phyloP scores from a whole-genome alignment of 176 grass and related monocot species.

The Eremochloa ophiuroides region DNA sequence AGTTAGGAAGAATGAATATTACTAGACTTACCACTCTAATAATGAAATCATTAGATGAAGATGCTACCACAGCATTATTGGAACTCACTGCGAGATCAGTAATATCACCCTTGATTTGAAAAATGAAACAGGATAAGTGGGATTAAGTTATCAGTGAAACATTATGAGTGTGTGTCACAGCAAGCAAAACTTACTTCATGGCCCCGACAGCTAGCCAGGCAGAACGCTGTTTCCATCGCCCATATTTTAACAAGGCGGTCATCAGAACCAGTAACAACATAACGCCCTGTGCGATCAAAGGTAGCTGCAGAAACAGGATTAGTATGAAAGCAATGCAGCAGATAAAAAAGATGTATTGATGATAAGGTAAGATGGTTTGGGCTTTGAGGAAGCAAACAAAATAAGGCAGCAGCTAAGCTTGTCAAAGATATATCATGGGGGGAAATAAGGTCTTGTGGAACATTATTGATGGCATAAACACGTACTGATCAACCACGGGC shows the following conservation, averaged over 20 bases:
- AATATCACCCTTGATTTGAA: slow-evolving; percentile 86
- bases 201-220: slow-evolving; percentile 85
- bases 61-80: slow-evolving; percentile 97
- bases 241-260: slow-evolving; percentile 98
- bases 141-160: slow-evolving; percentile 24
- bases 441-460: neutral
- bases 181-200: slow-evolving; percentile 78
- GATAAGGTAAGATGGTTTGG: neutral
- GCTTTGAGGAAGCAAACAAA: slow-evolving; percentile 10
- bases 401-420: slow-evolving; percentile 9
- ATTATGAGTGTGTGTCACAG: neutral
- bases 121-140: neutral
- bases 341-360: slow-evolving; percentile 3
- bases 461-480: neutral
- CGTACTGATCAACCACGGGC: neutral
- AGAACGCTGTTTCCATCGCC: slow-evolving; percentile 97
- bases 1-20: slow-evolving; percentile 10
- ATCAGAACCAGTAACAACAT: slow-evolving; percentile 97
- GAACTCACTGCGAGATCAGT: slow-evolving; percentile 95
- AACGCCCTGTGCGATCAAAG: slow-evolving; percentile 84
- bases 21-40: slow-evolving; percentile 83
- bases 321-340: slow-evolving; percentile 8
- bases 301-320: slow-evolving; percentile 53
- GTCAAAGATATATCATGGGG: neutral
- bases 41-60: slow-evolving; percentile 96